Conservation (phyloP, 768 basidiomycete genomes). For the Mycena latifolia region DNA sequence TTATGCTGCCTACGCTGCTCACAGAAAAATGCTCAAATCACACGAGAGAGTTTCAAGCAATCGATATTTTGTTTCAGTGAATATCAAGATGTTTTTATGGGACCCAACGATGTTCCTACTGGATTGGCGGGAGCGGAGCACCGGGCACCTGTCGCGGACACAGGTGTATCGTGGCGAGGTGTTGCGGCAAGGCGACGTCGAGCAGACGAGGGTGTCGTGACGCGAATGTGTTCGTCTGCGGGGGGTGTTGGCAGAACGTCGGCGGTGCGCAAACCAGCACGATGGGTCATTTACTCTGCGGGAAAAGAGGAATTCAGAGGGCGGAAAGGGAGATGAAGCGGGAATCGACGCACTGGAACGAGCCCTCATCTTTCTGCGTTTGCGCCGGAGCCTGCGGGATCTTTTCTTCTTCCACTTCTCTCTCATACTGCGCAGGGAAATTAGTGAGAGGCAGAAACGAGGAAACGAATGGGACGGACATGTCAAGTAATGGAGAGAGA, state of each 20-base stretch:
- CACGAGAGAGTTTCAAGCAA: slow-evolving; percentile 3
- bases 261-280: slow-evolving; percentile 25
- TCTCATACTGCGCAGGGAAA: slow-evolving; percentile 73
- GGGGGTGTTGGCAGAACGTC: slow-evolving; percentile 28
- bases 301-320: no score
- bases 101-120: slow-evolving; percentile 31
- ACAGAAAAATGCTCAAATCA: background rate
- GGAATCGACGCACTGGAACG: slow-evolving; percentile 81
- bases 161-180: slow-evolving; percentile 22
- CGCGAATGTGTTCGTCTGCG: slow-evolving; percentile 19
- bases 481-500: slow-evolving; percentile 18
- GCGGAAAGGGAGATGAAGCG: background rate
- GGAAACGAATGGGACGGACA: slow-evolving; percentile 13
- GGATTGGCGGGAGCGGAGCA: slow-evolving; percentile 23
- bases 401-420: slow-evolving; percentile 99
- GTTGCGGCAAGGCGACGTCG: slow-evolving; percentile 28
- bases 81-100: slow-evolving; percentile 28
- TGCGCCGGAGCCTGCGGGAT: slow-evolving; percentile 92
- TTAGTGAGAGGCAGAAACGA: background rate
- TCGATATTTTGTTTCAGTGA: slow-evolving; percentile 21
- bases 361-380: slow-evolving; percentile 96
- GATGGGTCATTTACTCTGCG: slow-evolving; percentile 33
- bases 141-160: slow-evolving; percentile 29
- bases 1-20: no score
- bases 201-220: slow-evolving; percentile 20